phyloP scores from a whole-genome alignment of 106 monocot genomes.

The Dactylorhiza incarnata region DNA sequence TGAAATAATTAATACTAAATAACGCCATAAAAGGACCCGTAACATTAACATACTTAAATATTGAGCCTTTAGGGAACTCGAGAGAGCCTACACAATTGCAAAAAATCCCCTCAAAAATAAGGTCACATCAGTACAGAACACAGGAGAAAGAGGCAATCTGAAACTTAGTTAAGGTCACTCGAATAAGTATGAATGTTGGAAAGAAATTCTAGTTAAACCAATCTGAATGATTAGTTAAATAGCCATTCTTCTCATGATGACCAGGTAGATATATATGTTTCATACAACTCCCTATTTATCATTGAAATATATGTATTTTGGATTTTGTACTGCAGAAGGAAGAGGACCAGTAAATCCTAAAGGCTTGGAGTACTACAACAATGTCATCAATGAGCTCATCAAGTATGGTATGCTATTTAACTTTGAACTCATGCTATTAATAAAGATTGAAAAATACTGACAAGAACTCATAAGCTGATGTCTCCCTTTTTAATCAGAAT shows the following conservation, averaged over 20 bases:
- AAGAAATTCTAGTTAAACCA: neutral
- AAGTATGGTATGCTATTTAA: slow-evolving; percentile 29
- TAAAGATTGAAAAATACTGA: slow-evolving; percentile 6
- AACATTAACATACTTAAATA: too few relatives aligned
- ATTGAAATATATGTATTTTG: neutral
- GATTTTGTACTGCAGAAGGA: slow-evolving; percentile 31
- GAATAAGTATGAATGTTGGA: neutral
- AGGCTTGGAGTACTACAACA: slow-evolving; percentile 60
- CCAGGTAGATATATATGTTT: neutral
- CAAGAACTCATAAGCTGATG: neutral
- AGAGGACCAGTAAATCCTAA: slow-evolving; percentile 61
- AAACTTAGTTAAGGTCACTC: neutral
- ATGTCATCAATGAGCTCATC: slow-evolving; percentile 52
- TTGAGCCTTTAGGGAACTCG: too few relatives aligned
- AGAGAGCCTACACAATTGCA: too few relatives aligned
- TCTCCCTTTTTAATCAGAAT: neutral
- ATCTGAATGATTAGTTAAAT: neutral
- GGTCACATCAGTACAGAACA: neutral
- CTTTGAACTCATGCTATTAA: neutral
- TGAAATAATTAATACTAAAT: too few relatives aligned
- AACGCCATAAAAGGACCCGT: too few relatives aligned
- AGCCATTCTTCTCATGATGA: neutral
- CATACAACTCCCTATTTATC: neutral
- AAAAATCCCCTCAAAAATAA: too few relatives aligned
- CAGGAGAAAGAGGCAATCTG: neutral